Evolutionary conservation across 225 moss, liverwort and hornwort genomes (phyloP).

Genomic region (Pleurozium schreberi): DNA sequence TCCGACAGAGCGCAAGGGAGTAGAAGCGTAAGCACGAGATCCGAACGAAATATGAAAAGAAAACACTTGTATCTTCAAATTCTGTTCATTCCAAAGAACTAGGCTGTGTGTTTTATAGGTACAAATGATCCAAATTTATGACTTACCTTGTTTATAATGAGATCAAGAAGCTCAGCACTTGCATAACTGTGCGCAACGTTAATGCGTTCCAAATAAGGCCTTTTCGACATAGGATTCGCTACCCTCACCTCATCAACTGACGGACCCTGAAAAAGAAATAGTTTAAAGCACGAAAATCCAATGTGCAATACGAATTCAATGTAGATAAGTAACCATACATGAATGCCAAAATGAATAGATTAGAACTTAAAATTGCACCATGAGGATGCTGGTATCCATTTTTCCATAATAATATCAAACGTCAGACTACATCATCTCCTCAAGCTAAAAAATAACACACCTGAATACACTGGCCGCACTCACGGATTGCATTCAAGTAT

Average conservation of each 20-base stretch:
- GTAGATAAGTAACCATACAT: neutral
- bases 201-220: slow-evolving; percentile 83
- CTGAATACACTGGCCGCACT: slow-evolving; percentile 70
- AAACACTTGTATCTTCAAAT: neutral
- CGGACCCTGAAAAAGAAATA: slow-evolving; percentile 48
- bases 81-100: neutral
- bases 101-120: neutral
- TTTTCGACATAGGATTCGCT: slow-evolving; percentile 36
- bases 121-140: neutral
- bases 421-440: neutral
- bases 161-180: slow-evolving; percentile 76
- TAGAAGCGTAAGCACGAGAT: neutral
- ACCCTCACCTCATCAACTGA: slow-evolving; percentile 38
- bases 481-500: slow-evolving; percentile 89
- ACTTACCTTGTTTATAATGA: slow-evolving; percentile 59
- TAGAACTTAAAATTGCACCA: neutral
- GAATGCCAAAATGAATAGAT: neutral
- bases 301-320: neutral
- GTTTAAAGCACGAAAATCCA: neutral
- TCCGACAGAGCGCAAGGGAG: neutral
- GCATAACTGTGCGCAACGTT: slow-evolving; percentile 71
- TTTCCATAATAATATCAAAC: neutral
- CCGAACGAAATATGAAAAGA: neutral
- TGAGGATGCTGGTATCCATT: neutral
- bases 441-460: neutral